These are phyloP conservation scores for Ilyonectria mors-panacis DNA, from an alignment of 2,329 filamentous ascomycete species.

Conservation along the genomic window DNA sequence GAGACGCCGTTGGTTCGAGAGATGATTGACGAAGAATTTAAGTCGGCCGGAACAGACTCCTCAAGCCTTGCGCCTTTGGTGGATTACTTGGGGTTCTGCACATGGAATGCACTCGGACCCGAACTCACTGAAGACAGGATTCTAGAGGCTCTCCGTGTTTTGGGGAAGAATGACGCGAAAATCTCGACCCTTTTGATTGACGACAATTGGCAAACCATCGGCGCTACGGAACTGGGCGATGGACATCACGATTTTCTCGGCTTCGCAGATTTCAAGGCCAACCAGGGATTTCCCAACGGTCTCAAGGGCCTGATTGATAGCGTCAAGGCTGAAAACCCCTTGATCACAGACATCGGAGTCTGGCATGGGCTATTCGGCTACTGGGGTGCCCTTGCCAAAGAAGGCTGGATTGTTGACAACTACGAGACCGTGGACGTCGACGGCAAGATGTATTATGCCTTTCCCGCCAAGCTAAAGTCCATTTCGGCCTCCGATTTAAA, in stretches of 20 bases:
- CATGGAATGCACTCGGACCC: slow-evolving; percentile 90
- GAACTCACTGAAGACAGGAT: slow-evolving; percentile 83
- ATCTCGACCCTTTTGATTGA: slow-evolving; percentile 89
- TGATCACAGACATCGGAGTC: slow-evolving; percentile 84
- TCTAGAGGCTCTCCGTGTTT: slow-evolving; percentile 76
- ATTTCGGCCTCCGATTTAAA: slow-evolving; percentile 79
- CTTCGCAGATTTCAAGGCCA: slow-evolving; percentile 91
- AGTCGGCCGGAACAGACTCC: neutral
- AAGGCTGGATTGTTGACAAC: slow-evolving; percentile 77
- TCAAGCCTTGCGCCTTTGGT: slow-evolving; percentile 13
- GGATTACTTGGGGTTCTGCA: slow-evolving; percentile 57
- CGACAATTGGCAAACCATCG: slow-evolving; percentile 90
- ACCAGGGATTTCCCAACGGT: slow-evolving; percentile 80
- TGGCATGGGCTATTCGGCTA: slow-evolving; percentile 90
- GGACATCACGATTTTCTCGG: slow-evolving; percentile 59
- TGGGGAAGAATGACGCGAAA: slow-evolving; percentile 79
- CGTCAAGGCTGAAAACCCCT: slow-evolving; percentile 77
- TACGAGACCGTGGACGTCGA: slow-evolving; percentile 76
- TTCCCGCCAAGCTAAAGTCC: slow-evolving; percentile 56
- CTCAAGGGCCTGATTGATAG: slow-evolving; percentile 76
- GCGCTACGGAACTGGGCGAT: slow-evolving; percentile 56
- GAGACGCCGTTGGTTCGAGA: neutral
- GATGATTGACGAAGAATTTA: neutral
- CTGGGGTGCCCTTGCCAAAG: slow-evolving; percentile 84
- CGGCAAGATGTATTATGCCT: slow-evolving; percentile 57